Base-by-base conservation (phyloP, 805 yeast genomes). In the Yamadazyma tumulicola region DNA sequence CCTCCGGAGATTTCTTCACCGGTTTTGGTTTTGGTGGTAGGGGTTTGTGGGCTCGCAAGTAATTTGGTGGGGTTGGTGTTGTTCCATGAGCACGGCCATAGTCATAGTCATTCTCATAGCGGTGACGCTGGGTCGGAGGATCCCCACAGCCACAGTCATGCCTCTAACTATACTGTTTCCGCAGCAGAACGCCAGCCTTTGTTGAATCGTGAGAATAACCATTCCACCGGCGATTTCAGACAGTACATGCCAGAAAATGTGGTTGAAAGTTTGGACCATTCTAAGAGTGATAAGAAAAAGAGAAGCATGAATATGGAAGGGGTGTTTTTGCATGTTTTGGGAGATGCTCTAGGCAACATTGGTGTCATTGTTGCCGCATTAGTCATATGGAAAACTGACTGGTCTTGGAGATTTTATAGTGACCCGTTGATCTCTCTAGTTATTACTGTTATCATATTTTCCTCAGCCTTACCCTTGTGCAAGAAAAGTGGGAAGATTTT, bases 231-330 rank as follows among this genome's bases (percentile, higher is more conserved):
- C 15, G 46, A 59, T 47, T 52, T 67, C 15, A 46, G 56, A 15
- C 57, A 59, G n/a, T 55, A 61, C 37, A 52, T 74, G 40, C 79
- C 79, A 0, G 75, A 66, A 30, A 59, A 54, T 21, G 68, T 74
- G 14, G 77, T 74, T 20, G 64, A 58, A 11, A 52, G 64, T 25
- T 57, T 55, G 31, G 56, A 57, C 33, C 28, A 26, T 16, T 14
- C 24, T 6, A 20, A 17, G 6, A 52, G 64, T 7, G 55, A 65
- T 13, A 57, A 67, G 41, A 58, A 67, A 41, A 49, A 59, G 20
- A 77, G 74, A 53, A 85, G 96, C n/a, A 67, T 91, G 67, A 91
- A 93, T 61, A 91, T 91, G 97, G 89, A 86, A 51, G 98, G 98
- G 44, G 97, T 91, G 3, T 93, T 86, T 54, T 69, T 91, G 52